Base-by-base conservation (phyloP, 208 protist species). In the Naegleria fowleri region DNA sequence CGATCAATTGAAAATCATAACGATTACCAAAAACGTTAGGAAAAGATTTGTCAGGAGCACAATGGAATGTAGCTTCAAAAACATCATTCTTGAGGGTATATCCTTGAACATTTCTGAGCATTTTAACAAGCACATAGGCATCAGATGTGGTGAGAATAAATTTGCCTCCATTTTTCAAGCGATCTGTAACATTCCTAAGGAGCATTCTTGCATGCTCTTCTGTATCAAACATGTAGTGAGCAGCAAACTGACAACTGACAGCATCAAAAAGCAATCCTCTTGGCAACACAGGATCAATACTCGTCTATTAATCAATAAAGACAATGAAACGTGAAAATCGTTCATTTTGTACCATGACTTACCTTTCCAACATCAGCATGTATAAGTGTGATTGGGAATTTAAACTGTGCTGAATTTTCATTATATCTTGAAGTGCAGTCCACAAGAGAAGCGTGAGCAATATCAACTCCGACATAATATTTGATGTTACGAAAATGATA, bases 231-330 rank as follows among this genome's bases (percentile, higher is more conserved):
- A 48, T 36, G 25, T 90, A 90, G n/a, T 90, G 87, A 48, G 79
- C 25, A 38, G 87, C 48, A 79, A 90, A 90, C 48, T 90, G 87
- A 79, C 87, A 90, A 83, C 52, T 79, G 25, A 75, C 51, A 51
- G 22, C 29, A 48, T 90, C 55, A 83, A 90, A 90, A 3, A 36
- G 13, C 6, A 90, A 9, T 29, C n/a, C 79, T 43, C 15, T 43
- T 25, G 38, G n/a, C 43, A 43, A 25, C 5, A 5, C 38, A 19
- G 9, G 29, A 52, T n/a, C 25, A n/a, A 52, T 43, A 16, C 1
- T 29, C 16, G 36, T 39, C 36, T 86, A n/a, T n/a, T n/a, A n/a
- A n/a, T n/a, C n/a, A n/a, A n/a, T n/a, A 9, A n/a, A 38, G 75
- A 83, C 13, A 83, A 5, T 83, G 5, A 9, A 38, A 6, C 36